These are phyloP conservation scores for Ulota crispa DNA, from an alignment of 225 moss, liverwort and hornwort species.

Conservation along the genomic window DNA sequence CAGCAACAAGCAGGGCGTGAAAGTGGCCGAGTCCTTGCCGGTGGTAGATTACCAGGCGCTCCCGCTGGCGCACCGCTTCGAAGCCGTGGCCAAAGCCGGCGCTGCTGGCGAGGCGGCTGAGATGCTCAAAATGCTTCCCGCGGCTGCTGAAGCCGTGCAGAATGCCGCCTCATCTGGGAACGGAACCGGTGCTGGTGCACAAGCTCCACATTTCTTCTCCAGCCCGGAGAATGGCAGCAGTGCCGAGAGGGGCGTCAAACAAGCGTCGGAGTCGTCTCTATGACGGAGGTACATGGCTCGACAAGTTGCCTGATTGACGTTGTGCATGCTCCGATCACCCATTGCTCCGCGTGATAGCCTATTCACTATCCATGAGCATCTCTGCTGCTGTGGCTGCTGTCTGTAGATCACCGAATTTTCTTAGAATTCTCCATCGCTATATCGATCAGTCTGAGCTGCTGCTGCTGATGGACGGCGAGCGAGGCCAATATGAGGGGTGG, in stretches of 20 bases:
- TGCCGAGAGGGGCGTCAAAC: conserved; percentile 66
- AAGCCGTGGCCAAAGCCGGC: conserved; percentile 30
- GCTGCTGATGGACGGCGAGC: conserved; percentile 40
- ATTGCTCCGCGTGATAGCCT: background rate
- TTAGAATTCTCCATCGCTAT: background rate
- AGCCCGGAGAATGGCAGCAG: conserved; percentile 94
- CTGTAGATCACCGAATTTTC: background rate
- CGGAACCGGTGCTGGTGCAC: conserved; percentile 22
- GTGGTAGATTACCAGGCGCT: conserved; percentile 66
- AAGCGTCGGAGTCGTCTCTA: conserved; percentile 58
- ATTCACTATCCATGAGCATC: conserved; percentile 22
- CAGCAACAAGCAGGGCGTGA: conserved; percentile 62
- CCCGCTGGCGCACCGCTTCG: conserved; percentile 59
- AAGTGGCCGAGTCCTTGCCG: conserved; percentile 38
- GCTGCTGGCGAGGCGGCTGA: conserved; percentile 32
- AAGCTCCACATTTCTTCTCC: conserved; percentile 72
- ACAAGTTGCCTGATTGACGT: conserved; percentile 11
- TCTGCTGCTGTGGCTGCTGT: background rate
- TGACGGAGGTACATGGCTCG: conserved; percentile 31
- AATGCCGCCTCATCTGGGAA: conserved; percentile 56
- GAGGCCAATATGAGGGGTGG: conserved; percentile 30
- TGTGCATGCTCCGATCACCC: conserved; percentile 9
- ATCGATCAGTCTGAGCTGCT: conserved; percentile 4
- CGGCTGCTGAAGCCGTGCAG: conserved; percentile 60
- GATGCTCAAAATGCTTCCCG: conserved; percentile 64